Evolutionary conservation across 345 rosid species (phyloP).

Genomic region (Leavenworthia alabamica): DNA sequence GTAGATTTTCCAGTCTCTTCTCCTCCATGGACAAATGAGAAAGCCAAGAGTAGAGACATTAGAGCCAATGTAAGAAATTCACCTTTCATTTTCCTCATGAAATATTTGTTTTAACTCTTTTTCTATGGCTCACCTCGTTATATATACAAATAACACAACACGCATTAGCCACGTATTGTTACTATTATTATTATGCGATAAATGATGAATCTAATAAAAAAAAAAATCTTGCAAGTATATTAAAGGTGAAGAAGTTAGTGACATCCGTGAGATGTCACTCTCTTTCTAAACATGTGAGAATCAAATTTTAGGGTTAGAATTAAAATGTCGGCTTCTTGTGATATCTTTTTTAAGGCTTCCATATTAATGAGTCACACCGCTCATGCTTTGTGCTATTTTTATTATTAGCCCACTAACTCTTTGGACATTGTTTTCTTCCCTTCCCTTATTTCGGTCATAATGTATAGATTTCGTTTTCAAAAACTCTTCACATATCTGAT

Average conservation of each 20-base stretch:
- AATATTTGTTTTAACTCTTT: background rate
- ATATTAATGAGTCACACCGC: conserved; percentile 14
- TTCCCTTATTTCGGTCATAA: too few relatives aligned
- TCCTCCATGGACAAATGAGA: conserved; percentile 26
- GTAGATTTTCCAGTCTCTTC: conserved; percentile 5
- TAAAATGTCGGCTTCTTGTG: conserved; percentile 26
- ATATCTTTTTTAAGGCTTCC: conserved; percentile 10
- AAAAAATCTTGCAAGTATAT: background rate
- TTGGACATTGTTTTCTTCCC: background rate
- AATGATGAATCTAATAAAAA: conserved; percentile 14
- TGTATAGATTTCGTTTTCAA: too few relatives aligned
- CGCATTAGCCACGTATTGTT: conserved; percentile 20
- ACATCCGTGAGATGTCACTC: conserved; percentile 18
- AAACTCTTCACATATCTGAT: too few relatives aligned
- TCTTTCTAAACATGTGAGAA: conserved; percentile 24
- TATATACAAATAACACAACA: conserved; percentile 15
- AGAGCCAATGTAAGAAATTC: conserved; percentile 8
- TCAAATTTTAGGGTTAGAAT: conserved; percentile 23
- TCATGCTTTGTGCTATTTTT: conserved; percentile 18
- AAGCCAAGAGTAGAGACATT: conserved; percentile 8
- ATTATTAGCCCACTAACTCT: conserved; percentile 18
- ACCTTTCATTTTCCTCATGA: conserved; percentile 20
- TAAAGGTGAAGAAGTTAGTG: conserved; percentile 18
- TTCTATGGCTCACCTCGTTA: conserved; percentile 9
- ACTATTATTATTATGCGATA: conserved; percentile 1